Percentiles rank a stretch among this genome's conserved stretches.
Conservation (phyloP, 345 rosid genomes). For the Dimocarpus longan region DNA sequence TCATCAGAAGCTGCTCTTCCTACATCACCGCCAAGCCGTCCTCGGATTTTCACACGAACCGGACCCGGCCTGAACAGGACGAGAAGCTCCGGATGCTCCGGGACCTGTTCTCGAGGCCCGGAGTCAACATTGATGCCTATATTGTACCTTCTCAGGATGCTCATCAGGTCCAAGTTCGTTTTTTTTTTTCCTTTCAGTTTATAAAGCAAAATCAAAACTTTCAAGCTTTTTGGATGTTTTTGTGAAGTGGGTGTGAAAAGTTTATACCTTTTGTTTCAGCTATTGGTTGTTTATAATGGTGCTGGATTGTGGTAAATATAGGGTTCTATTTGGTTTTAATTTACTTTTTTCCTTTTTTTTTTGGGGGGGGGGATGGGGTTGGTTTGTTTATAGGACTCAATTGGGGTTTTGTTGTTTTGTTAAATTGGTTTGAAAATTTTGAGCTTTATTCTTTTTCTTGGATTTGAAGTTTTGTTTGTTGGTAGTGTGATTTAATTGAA, state of each 20-base stretch:
- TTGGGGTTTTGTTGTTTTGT: background rate
- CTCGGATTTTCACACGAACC: constrained; percentile 54
- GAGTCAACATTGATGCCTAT: constrained; percentile 86
- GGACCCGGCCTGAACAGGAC: constrained; percentile 43
- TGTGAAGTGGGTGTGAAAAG: background rate
- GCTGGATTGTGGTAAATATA: background rate
- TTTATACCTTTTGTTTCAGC: background rate
- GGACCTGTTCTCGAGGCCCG: constrained; percentile 62
- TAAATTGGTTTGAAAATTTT: background rate
- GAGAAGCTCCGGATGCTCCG: constrained; percentile 75
- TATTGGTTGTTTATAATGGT: background rate
- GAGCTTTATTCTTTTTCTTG: background rate
- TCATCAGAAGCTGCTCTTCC: constrained; percentile 51
- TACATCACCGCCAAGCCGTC: constrained; percentile 79
- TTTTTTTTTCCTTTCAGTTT: background rate
- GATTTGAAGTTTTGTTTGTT: background rate
- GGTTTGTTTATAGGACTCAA: background rate
- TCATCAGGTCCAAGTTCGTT: constrained; percentile 65
- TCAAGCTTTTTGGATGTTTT: background rate
- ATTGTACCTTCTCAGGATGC: constrained; percentile 96
- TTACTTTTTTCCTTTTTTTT: too few species aligned
- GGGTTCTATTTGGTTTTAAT: background rate
- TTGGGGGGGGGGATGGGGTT: background rate
- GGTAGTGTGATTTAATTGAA: background rate
- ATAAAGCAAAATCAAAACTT: too few species aligned